A percentile compares a stretch with the other conserved stretches of the same genome.
phyloP scores from a whole-genome alignment of 2,329 filamentous ascomycete species.

The Hymenoscyphus albidus region DNA sequence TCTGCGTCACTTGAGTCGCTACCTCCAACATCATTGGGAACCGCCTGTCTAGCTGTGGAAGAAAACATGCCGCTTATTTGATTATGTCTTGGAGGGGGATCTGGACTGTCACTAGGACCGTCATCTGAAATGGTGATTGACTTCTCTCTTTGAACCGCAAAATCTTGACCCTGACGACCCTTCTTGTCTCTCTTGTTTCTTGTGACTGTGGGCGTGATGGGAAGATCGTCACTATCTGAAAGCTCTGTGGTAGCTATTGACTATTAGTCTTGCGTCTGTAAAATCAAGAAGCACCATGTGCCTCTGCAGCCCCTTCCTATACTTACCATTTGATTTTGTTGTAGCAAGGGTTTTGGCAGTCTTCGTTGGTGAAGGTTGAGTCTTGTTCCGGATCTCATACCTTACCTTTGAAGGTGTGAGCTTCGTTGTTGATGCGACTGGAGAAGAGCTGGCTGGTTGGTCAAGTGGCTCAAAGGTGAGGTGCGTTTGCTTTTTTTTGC shows the following conservation, averaged over 20 bases:
- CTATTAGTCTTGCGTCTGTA: neutral
- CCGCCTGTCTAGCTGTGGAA: constrained; percentile 2
- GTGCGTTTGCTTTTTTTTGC: constrained; percentile 29
- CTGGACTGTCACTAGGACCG: neutral
- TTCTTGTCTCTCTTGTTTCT: constrained; percentile 6
- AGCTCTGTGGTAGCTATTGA: neutral
- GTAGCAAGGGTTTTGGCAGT: neutral
- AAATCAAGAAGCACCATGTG: neutral
- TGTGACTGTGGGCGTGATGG: neutral
- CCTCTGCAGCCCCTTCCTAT: neutral
- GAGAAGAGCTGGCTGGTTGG: constrained; percentile 14
- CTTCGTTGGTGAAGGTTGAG: constrained; percentile 10
- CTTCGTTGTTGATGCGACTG: constrained; percentile 6
- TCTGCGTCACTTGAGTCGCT: neutral
- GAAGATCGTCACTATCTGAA: constrained; percentile 4
- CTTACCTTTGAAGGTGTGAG: constrained; percentile 28
- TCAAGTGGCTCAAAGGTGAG: constrained; percentile 28
- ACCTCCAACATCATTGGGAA: neutral
- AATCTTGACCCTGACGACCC: neutral
- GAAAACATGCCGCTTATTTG: constrained; percentile 4
- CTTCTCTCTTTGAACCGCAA: neutral
- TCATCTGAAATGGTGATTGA: neutral
- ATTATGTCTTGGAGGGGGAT: neutral
- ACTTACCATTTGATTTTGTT: neutral
- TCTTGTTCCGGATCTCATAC: constrained; percentile 19